Base-by-base conservation (phyloP, 495 filamentous ascomycete genomes). In the Podospora anserina region DNA sequence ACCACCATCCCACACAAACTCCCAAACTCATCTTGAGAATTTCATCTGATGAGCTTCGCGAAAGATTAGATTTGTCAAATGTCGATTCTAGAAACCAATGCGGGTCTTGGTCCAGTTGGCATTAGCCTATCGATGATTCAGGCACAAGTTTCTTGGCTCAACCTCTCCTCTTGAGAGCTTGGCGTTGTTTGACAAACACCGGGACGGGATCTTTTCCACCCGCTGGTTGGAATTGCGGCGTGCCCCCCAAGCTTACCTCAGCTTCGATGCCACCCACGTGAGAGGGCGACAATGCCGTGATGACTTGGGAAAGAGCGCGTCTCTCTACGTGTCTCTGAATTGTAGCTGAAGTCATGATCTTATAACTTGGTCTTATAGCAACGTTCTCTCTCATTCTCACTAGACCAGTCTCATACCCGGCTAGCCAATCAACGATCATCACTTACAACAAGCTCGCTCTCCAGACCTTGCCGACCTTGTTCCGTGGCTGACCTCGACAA, bases 261-360 rank as follows among this genome's bases (percentile, higher is more conserved):
- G 28, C 53, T 20, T 7, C 30, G 30, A 26, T 9, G 4, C 4
- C 44, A 4, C 27, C 60, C 74, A 76, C 74, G 69, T 76, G 74
- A 76, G 59, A 63, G 28, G 74, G 74, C 71, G 74, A 68, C 64
- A 44, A 3, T 23, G 57, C 23, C 69, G 71, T 56, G 71, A 67
- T 75, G 74, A 73, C 69, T 69, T 70, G 2, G 6, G 39, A 16
- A 16, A 49, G 39, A 11, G 39, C 39, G 13, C 39, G 39, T 49
- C 2, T 11, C 2, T 18, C 39, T 49, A 49, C 39, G 39, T 49
- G 39, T 49, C 39, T 6, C 39, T 49, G 13, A 9, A 49, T 2
- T 13, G 39, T 13, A 49, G 39, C 9, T 49, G 39, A 49, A 3
- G 9, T 32, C 30, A 32, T 18, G 39, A 11, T 16, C 39, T 49